Evolutionary conservation across 2,329 filamentous ascomycete species (phyloP).

Genomic region (Penicillium sp.): DNA sequence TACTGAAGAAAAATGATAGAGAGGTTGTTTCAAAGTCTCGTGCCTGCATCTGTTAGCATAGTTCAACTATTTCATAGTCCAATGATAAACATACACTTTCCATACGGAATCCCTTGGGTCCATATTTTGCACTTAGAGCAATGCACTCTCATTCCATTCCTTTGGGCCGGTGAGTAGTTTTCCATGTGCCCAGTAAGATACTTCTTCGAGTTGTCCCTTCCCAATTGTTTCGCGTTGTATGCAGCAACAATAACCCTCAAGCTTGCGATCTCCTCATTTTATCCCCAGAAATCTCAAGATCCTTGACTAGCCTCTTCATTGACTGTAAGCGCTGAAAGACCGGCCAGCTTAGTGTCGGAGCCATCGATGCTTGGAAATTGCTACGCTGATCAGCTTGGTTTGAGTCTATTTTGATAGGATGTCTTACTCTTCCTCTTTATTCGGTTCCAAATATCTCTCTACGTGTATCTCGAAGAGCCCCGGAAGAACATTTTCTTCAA

Average conservation of each 20-base stretch:
- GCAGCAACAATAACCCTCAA: background rate
- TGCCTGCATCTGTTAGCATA: background rate
- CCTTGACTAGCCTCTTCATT: background rate
- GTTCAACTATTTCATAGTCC: background rate
- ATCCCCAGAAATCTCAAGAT: background rate
- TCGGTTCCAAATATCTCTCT: background rate
- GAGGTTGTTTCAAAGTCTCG: background rate
- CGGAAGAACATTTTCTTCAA: background rate
- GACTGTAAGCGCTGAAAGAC: background rate
- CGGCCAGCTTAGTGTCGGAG: background rate
- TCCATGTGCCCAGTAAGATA: background rate
- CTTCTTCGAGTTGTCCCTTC: background rate
- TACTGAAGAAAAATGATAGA: background rate
- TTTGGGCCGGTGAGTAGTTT: too few relatives aligned
- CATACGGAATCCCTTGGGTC: background rate
- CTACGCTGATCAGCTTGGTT: background rate
- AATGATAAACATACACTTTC: background rate
- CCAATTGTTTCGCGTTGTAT: background rate
- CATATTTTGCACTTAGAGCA: background rate
- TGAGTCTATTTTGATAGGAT: too few relatives aligned
- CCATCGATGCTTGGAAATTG: background rate
- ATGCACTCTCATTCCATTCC: background rate
- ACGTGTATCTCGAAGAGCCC: background rate
- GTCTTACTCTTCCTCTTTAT: background rate
- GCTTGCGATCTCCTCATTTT: background rate